Evolutionary conservation across 2,329 filamentous ascomycete genomes (phyloP).

Genomic region (Aureobasidium sp.): DNA sequence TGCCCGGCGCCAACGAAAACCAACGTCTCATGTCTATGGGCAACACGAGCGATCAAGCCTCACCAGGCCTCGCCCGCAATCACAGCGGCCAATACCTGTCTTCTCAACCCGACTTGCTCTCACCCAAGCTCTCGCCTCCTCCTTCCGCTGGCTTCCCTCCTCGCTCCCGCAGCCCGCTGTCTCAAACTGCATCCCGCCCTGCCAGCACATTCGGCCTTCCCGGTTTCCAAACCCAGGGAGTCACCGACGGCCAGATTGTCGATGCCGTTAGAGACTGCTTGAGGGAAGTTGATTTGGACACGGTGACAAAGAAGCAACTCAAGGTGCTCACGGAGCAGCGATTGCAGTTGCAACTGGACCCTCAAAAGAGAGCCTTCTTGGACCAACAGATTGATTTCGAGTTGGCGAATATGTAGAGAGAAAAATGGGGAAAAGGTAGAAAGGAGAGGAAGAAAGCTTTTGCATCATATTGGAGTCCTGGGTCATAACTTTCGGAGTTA

Average conservation of each 20-base stretch:
- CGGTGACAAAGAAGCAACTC: conserved; percentile 94
- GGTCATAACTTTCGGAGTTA: background rate
- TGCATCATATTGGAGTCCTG: background rate
- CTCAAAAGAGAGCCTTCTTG: conserved; percentile 80
- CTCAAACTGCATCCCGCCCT: conserved; percentile 11
- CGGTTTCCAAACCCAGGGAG: conserved; percentile 55
- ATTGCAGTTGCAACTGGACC: conserved; percentile 77
- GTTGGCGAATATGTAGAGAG: conserved; percentile 91
- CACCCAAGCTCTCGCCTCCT: conserved; percentile 28
- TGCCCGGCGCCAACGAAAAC: conserved; percentile 25
- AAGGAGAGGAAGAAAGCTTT: background rate
- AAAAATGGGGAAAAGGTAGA: background rate
- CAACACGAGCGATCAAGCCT: conserved; percentile 23
- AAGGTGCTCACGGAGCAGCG: conserved; percentile 82
- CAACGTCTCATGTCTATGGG: conserved; percentile 51
- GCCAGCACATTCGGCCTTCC: conserved; percentile 20
- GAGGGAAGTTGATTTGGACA: conserved; percentile 83
- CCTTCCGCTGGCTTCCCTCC: conserved; percentile 17
- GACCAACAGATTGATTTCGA: conserved; percentile 90
- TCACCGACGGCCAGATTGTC: conserved; percentile 70
- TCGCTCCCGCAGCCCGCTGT: conserved; percentile 19
- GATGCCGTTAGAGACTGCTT: conserved; percentile 79
- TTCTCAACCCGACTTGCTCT: conserved; percentile 25
- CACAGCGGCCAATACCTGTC: conserved; percentile 30
- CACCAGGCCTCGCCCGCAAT: conserved; percentile 42